These are phyloP conservation scores for Seiridium unicorne DNA, from an alignment of 2,329 filamentous ascomycete species.

Conservation along the genomic window DNA sequence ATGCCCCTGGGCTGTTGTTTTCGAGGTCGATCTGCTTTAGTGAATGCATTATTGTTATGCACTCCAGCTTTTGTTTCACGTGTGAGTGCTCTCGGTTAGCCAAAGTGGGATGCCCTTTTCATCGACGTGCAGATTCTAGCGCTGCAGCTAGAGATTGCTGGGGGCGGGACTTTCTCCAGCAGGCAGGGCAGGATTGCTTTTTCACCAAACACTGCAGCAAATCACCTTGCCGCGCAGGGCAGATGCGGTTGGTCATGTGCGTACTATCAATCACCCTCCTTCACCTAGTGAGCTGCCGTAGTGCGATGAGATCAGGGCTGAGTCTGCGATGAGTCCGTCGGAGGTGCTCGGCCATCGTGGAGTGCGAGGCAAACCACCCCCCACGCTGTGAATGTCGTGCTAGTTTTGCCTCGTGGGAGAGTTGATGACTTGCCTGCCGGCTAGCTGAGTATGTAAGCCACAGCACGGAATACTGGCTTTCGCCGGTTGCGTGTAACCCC, in stretches of 20 bases:
- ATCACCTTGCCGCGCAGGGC: neutral
- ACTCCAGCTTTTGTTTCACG: neutral
- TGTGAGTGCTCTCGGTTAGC: neutral
- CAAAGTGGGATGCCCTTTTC: neutral
- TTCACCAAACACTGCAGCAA: neutral
- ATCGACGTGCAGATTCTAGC: slow-evolving; percentile 6
- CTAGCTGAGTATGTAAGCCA: neutral
- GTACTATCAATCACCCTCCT: neutral
- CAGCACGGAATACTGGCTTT: neutral
- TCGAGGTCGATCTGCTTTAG: no score
- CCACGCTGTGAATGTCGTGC: neutral
- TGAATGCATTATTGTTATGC: neutral
- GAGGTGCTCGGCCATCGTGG: no score
- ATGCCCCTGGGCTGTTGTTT: no score
- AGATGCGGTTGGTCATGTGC: neutral
- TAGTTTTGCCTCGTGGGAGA: neutral
- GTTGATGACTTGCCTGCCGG: neutral
- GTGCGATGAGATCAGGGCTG: neutral
- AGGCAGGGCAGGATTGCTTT: neutral
- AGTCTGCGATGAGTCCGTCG: neutral
- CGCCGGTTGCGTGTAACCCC: neutral
- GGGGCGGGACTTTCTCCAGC: neutral
- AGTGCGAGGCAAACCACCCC: neutral
- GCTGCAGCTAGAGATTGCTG: neutral
- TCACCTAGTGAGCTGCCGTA: neutral